These are phyloP conservation scores for Chimonanthus salicifolius DNA, from an alignment of 164 flowering plant genomes.

Conservation along the genomic window DNA sequence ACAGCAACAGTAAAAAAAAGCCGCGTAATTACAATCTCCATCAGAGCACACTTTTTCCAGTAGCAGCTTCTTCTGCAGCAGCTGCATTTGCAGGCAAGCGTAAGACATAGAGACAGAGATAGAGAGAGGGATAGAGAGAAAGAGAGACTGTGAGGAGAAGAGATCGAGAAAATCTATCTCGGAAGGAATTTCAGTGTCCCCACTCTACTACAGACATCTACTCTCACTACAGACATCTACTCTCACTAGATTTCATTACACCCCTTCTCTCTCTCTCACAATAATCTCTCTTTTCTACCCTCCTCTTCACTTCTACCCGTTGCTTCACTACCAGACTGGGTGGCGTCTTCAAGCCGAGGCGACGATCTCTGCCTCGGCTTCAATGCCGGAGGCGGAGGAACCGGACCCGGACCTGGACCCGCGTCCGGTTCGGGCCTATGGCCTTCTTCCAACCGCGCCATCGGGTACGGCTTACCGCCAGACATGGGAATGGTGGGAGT, in stretches of 20 bases:
- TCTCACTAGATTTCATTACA: neutral
- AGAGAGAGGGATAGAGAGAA: neutral
- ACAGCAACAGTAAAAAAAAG: neutral
- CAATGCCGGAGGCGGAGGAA: slow-evolving; percentile 42
- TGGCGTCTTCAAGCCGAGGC: slow-evolving; percentile 43
- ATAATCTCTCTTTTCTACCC: neutral
- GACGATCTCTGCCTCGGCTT: slow-evolving; percentile 78
- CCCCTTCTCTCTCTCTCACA: neutral
- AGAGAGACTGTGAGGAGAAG: neutral
- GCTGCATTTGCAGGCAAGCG: slow-evolving; percentile 10
- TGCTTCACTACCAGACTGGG: slow-evolving; percentile 50
- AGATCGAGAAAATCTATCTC: slow-evolving; percentile 8
- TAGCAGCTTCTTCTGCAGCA: neutral
- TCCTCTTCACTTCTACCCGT: neutral
- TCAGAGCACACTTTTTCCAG: neutral
- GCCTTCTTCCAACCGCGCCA: slow-evolving; percentile 23
- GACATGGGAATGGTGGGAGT: slow-evolving; percentile 72
- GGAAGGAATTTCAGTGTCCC: slow-evolving; percentile 18
- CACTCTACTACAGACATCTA: slow-evolving; percentile 1
- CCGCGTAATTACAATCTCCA: slow-evolving; percentile 4
- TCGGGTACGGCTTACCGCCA: slow-evolving; percentile 47
- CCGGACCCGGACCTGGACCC: slow-evolving; percentile 4
- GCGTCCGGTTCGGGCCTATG: slow-evolving; percentile 4
- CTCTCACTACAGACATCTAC: neutral
- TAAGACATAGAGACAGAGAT: neutral